phyloP scores from a whole-genome alignment of 495 filamentous ascomycete genomes.

The Aspergillus sparsus region DNA sequence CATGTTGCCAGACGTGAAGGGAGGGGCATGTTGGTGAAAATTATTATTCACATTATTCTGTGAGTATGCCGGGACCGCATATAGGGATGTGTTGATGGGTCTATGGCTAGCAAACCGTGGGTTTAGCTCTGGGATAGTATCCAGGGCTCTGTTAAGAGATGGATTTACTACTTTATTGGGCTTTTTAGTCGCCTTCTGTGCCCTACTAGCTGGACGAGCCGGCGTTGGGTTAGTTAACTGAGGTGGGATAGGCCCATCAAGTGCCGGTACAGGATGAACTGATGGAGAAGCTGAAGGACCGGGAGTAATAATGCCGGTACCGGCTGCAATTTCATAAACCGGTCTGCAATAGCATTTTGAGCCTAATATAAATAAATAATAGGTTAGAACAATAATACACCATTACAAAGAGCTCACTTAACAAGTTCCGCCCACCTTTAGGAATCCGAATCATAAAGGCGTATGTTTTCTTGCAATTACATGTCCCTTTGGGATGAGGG shows the following conservation, averaged over 20 bases:
- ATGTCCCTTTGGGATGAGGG: conserved; percentile 67
- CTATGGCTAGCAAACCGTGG: conserved; percentile 24
- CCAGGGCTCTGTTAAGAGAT: conserved; percentile 33
- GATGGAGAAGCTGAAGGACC: no score
- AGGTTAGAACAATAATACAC: not conserved
- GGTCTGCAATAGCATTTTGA: conserved; percentile 39
- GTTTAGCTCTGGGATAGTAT: conserved; percentile 24
- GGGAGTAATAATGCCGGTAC: no score
- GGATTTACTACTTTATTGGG: conserved; percentile 31
- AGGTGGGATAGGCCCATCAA: no score
- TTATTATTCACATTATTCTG: conserved; percentile 7
- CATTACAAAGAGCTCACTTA: no score
- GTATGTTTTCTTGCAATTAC: conserved; percentile 54
- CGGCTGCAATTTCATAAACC: no score
- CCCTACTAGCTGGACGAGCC: conserved; percentile 19
- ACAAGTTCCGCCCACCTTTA: conserved; percentile 35
- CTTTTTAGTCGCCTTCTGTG: conserved; percentile 33
- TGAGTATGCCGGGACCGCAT: conserved; percentile 10
- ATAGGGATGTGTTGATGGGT: conserved; percentile 17
- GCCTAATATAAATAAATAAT: conserved; percentile 26
- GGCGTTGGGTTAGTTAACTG: no score
- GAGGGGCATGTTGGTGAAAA: not conserved
- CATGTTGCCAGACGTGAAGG: not conserved
- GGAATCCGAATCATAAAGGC: conserved; percentile 57
- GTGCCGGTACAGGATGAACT: no score